A percentile compares a stretch with the other conserved stretches of the same genome.
Evolutionary conservation across 2,329 filamentous ascomycete species (phyloP).

Genomic region (Neofusicoccum kwambonambiense): DNA sequence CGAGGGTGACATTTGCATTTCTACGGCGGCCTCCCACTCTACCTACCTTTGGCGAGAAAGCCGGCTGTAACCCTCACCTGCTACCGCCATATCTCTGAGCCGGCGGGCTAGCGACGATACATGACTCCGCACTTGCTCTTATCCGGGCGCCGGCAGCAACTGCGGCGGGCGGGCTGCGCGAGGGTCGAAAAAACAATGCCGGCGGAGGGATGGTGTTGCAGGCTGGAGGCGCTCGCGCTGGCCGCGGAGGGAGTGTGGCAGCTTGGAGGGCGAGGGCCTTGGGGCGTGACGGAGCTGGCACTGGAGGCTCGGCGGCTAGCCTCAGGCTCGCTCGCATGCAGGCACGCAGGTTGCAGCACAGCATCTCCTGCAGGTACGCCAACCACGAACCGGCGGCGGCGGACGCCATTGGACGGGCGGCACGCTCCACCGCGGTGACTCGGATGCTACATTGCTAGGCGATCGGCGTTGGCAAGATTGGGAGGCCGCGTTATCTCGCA

Average conservation of each 20-base stretch:
- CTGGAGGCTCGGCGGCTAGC: background rate
- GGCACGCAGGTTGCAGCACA: background rate
- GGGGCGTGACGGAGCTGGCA: background rate
- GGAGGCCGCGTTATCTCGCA: background rate
- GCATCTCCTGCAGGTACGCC: background rate
- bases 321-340: background rate
- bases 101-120: background rate
- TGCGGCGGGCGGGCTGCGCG: background rate
- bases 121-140: background rate
- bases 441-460: slow-evolving; percentile 6
- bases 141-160: background rate
- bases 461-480: background rate
- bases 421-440: background rate
- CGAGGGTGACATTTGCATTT: background rate
- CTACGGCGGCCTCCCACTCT: background rate
- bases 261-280: background rate
- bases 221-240: background rate
- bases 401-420: background rate
- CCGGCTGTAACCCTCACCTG: slow-evolving; percentile 10
- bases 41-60: background rate
- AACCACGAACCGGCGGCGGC: background rate
- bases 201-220: slow-evolving; percentile 2
- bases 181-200: background rate
- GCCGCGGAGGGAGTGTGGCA: background rate
- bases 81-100: slow-evolving; percentile 10